phyloP scores from a whole-genome alignment of 495 filamentous ascomycete genomes.

The Penicillium odoratum region DNA sequence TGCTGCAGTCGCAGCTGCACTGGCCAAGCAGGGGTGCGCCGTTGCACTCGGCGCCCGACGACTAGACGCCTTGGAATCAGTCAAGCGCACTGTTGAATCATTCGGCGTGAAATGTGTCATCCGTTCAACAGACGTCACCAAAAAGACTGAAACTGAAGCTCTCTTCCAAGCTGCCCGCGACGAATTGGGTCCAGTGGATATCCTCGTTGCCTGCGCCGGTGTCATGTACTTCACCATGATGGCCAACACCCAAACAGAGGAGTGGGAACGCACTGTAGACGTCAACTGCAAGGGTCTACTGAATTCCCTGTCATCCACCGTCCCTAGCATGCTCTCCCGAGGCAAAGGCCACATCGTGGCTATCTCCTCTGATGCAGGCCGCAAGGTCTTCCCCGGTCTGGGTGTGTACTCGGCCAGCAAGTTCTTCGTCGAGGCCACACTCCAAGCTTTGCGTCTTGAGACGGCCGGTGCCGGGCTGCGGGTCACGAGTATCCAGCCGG shows the following conservation, averaged over 20 bases:
- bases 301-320: constrained; percentile 57
- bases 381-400: constrained; percentile 70
- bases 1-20: constrained; percentile 46
- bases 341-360: constrained; percentile 64
- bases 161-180: constrained; percentile 53
- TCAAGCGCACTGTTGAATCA: constrained; percentile 50
- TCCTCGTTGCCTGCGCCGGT: constrained; percentile 66
- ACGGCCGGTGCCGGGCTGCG: constrained; percentile 63
- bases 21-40: constrained; percentile 58
- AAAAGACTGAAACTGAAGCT: constrained; percentile 52
- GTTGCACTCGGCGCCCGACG: constrained; percentile 65
- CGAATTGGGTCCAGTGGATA: constrained; percentile 62
- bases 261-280: constrained; percentile 70
- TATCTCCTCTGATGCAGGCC: constrained; percentile 68
- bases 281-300: constrained; percentile 72
- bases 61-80: constrained; percentile 55
- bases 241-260: constrained; percentile 60
- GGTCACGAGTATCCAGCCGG: constrained; percentile 66
- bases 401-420: constrained; percentile 73
- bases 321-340: constrained; percentile 63
- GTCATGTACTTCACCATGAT: constrained; percentile 80
- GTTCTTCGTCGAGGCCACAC: constrained; percentile 71
- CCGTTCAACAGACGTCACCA: constrained; percentile 62
- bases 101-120: constrained; percentile 57
- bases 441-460: constrained; percentile 65